A percentile compares a stretch with the other conserved stretches of the same genome.
Evolutionary conservation across 2,329 filamentous ascomycete species (phyloP).

Genomic region (Cucurbitaria berberidis): DNA sequence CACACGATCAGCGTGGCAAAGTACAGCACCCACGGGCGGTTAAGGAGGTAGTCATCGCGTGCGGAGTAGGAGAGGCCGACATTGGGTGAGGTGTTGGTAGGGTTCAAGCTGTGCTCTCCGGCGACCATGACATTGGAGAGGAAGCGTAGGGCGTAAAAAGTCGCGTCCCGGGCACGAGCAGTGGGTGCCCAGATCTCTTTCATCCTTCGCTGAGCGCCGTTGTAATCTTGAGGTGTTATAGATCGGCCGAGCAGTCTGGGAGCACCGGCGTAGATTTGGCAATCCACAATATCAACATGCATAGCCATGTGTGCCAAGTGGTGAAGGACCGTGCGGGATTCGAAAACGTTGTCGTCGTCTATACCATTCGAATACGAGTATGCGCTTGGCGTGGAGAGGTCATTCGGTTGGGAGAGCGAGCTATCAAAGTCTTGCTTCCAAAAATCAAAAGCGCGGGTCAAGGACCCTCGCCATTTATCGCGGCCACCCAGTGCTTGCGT

Average conservation of each 20-base stretch:
- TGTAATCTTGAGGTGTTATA: slow-evolving; percentile 82
- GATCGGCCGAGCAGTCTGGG: slow-evolving; percentile 82
- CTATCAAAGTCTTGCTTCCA: slow-evolving; percentile 95
- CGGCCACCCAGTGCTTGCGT: slow-evolving; percentile 80
- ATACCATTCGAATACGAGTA: slow-evolving; percentile 39
- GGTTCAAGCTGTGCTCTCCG: slow-evolving; percentile 51
- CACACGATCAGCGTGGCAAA: slow-evolving; percentile 91
- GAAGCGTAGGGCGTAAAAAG: slow-evolving; percentile 90
- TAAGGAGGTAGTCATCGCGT: slow-evolving; percentile 85
- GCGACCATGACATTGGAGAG: slow-evolving; percentile 81
- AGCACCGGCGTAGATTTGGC: slow-evolving; percentile 92
- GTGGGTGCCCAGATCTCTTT: slow-evolving; percentile 88
- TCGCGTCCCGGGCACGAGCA: slow-evolving; percentile 85
- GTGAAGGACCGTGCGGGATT: slow-evolving; percentile 87
- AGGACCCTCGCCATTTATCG: slow-evolving; percentile 86
- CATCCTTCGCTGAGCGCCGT: slow-evolving; percentile 80
- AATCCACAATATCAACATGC: slow-evolving; percentile 96
- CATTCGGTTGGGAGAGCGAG: slow-evolving; percentile 67
- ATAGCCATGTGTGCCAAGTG: slow-evolving; percentile 97
- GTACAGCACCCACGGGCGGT: slow-evolving; percentile 94
- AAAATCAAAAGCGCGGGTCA: slow-evolving; percentile 88
- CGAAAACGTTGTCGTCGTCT: slow-evolving; percentile 76
- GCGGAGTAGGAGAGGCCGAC: slow-evolving; percentile 69
- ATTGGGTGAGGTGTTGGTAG: slow-evolving; percentile 33
- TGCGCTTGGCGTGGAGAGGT: slow-evolving; percentile 35